Conservation (phyloP, 371 early-diverging fungal species). For the Paraphysoderma sedebokerense region DNA sequence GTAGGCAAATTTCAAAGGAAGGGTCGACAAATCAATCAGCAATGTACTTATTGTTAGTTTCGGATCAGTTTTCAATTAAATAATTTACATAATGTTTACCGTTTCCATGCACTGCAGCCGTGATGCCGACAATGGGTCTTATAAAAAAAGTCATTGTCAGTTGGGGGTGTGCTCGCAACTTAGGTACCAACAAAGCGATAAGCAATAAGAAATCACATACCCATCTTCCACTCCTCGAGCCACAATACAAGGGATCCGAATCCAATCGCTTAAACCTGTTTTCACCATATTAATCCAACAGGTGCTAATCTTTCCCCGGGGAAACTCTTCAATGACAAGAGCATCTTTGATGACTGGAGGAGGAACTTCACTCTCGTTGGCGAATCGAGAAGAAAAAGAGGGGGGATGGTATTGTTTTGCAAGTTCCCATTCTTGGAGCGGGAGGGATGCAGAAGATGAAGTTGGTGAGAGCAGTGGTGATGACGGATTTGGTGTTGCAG, state of each 20-base stretch:
- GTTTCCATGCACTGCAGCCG: constrained; percentile 71
- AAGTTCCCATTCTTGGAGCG: constrained; percentile 22
- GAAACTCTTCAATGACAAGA: constrained; percentile 43
- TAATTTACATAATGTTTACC: too few species aligned
- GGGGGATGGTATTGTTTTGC: constrained; percentile 40
- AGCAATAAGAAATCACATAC: constrained; percentile 6
- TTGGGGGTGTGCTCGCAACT: too few species aligned
- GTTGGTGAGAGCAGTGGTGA: constrained; percentile 4
- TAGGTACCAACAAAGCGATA: not conserved
- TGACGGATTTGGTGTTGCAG: constrained; percentile 10
- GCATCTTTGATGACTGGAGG: constrained; percentile 41
- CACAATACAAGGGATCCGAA: constrained; percentile 43
- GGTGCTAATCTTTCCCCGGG: constrained; percentile 36
- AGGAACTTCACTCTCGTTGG: constrained; percentile 51
- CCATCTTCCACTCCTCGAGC: constrained; percentile 42
- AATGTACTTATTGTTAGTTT: too few species aligned
- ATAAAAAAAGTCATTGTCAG: too few species aligned
- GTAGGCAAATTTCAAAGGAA: too few species aligned
- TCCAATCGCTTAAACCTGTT: constrained; percentile 48
- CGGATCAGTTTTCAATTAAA: too few species aligned
- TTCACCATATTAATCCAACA: constrained; percentile 57
- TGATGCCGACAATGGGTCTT: too few species aligned
- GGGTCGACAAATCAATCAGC: too few species aligned
- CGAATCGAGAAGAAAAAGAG: constrained; percentile 19
- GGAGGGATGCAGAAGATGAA: constrained; percentile 9